A percentile compares a stretch with the other conserved stretches of the same genome.
phyloP scores from a whole-genome alignment of 441 rosid species.

The Omphalea diandra region DNA sequence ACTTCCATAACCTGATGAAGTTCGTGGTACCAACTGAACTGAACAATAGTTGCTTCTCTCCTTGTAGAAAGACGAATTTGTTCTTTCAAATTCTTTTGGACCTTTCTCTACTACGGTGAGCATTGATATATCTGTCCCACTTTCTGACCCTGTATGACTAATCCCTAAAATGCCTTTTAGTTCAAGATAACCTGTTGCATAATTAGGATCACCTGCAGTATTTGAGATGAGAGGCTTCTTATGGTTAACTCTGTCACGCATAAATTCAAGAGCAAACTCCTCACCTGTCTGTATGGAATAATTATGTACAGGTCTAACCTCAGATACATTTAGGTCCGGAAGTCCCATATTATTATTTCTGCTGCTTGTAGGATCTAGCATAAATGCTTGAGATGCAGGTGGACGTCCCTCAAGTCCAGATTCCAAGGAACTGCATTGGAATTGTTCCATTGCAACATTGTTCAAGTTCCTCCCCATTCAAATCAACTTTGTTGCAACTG shows the following conservation, averaged over 20 bases:
- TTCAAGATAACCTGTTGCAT: slow-evolving; percentile 62
- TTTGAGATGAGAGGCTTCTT: slow-evolving; percentile 48
- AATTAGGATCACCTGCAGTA: slow-evolving; percentile 46
- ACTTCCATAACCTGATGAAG: slow-evolving; percentile 43
- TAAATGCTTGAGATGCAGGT: slow-evolving; percentile 46
- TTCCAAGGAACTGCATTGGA: slow-evolving; percentile 45
- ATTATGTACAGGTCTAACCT: slow-evolving; percentile 70
- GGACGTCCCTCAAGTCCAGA: slow-evolving; percentile 49
- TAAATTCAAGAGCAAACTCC: slow-evolving; percentile 93
- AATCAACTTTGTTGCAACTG: slow-evolving; percentile 14
- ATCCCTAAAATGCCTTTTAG: slow-evolving; percentile 61
- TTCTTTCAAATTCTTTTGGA: slow-evolving; percentile 53
- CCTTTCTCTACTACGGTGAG: slow-evolving; percentile 46
- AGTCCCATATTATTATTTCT: slow-evolving; percentile 40
- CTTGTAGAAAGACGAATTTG: slow-evolving; percentile 43
- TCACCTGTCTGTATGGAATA: slow-evolving; percentile 97
- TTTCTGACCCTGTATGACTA: slow-evolving; percentile 63
- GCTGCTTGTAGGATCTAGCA: slow-evolving; percentile 45
- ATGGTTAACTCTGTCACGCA: slow-evolving; percentile 71
- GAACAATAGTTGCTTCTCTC: slow-evolving; percentile 48
- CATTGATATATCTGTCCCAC: slow-evolving; percentile 58
- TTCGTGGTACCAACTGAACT: slow-evolving; percentile 46
- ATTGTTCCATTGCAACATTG: slow-evolving; percentile 44
- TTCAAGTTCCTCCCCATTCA: slow-evolving; percentile 31
- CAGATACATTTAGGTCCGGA: slow-evolving; percentile 44